Evolutionary conservation across 2,329 filamentous ascomycete genomes (phyloP), one percentile per base, ranked within the genome.

Genomic region (Sarocladium kiliense): DNA sequence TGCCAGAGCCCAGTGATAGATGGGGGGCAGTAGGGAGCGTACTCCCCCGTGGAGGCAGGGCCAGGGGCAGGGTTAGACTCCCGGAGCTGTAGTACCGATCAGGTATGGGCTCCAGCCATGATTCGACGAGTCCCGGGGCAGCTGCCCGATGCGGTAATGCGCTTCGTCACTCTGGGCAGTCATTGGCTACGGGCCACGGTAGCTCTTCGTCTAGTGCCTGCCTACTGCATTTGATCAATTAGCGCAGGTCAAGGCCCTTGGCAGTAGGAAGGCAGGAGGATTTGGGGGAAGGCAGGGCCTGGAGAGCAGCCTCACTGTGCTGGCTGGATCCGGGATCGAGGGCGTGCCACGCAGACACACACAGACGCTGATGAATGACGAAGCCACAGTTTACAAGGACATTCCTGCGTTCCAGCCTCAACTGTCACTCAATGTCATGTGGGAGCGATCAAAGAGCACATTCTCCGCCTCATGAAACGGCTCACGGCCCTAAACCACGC

Each of bases 1-100:
- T n/a, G n/a, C n/a, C n/a, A n/a, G 36, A 44, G 14, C 27, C n/a
- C 44, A 16, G 7, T n/a, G 18, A 9, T 21, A 9, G n/a, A 14
- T 19, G 27, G 9, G 47, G 27, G n/a, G 12, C 10, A 18, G 44
- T 45, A 19, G 41, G 19, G 41, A 26, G 7, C 9, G 25, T 26
- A 18, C 18, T 5, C 41, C 4, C 41, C 41, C 7, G 41, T 9
- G 10, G 16, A 14, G 44, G n/a, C 44, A 47, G n/a, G 21, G 44
- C 44, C 44, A 47, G 44, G 44, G 44, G 44, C 23, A 47, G 44
- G 25, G 10, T 51, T 51, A 51, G 47, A 51, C 27, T 34, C 47
- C 11, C 47, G 47, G 47, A 51, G 47, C 47, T 21, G 16, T 4
- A 18, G 12, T 36, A 51, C 47, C 27, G 26, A 19, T 51, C n/a